phyloP scores from a whole-genome alignment of 2,329 filamentous ascomycete species.

The Nothopassalora personata region DNA sequence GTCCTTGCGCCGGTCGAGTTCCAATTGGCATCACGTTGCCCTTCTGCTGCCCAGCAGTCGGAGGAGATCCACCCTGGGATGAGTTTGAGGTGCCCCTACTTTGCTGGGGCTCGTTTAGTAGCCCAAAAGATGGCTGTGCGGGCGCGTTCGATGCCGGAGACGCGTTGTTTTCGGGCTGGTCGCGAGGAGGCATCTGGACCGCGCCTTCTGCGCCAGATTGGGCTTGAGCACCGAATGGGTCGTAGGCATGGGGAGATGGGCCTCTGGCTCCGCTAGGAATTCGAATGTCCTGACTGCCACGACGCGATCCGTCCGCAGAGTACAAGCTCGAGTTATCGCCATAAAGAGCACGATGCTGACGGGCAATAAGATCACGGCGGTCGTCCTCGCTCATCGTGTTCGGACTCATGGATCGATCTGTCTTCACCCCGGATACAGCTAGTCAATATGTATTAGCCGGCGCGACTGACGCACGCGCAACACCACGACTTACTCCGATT shows the following conservation, averaged over 20 bases:
- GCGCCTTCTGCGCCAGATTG: slow-evolving; percentile 50
- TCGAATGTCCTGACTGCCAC: slow-evolving; percentile 61
- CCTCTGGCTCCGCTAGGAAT: slow-evolving; percentile 63
- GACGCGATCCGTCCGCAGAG: slow-evolving; percentile 63
- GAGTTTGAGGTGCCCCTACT: slow-evolving; percentile 76
- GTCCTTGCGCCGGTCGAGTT: slow-evolving; percentile 67
- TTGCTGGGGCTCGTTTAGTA: slow-evolving; percentile 54
- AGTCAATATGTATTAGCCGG: slow-evolving; percentile 40
- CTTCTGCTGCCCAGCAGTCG: slow-evolving; percentile 56
- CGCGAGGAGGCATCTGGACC: slow-evolving; percentile 48
- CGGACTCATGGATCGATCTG: slow-evolving; percentile 79
- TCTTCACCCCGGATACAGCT: slow-evolving; percentile 70
- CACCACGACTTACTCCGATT: slow-evolving; percentile 73
- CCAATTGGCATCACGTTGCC: slow-evolving; percentile 82
- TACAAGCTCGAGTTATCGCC: slow-evolving; percentile 66
- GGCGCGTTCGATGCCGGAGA: slow-evolving; percentile 68
- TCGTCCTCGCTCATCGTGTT: slow-evolving; percentile 90
- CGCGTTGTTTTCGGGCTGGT: slow-evolving; percentile 62
- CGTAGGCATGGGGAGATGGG: slow-evolving; percentile 74
- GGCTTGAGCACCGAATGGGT: slow-evolving; percentile 57
- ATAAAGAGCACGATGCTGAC: slow-evolving; percentile 91
- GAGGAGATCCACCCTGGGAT: slow-evolving; percentile 76
- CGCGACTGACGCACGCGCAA: neutral
- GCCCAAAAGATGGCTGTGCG: slow-evolving; percentile 36
- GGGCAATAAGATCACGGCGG: slow-evolving; percentile 89